Percentiles rank a stretch among this genome's conserved stretches.
Conservation (phyloP, 805 yeast genomes). For the Lipomyces sp. region DNA sequence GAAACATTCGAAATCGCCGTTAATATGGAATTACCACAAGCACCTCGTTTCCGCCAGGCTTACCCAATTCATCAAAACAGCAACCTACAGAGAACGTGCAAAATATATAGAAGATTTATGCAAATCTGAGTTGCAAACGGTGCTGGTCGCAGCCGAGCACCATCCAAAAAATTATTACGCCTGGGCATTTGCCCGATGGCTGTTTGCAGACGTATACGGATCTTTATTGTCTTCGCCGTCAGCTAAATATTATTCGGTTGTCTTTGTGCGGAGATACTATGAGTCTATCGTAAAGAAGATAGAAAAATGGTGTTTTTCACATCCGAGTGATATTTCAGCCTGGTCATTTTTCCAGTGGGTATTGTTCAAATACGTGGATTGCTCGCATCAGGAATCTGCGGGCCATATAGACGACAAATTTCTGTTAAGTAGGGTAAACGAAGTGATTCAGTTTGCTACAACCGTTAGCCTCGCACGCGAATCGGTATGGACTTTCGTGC, state of each 20-base stretch:
- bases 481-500: slow-evolving; percentile 31
- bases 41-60: slow-evolving; percentile 8
- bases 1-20: slow-evolving; percentile 49
- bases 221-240: slow-evolving; percentile 14
- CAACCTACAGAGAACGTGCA: slow-evolving; percentile 6
- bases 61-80: not conserved
- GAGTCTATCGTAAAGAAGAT: slow-evolving; percentile 20
- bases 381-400: not conserved
- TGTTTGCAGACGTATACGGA: slow-evolving; percentile 24
- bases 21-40: slow-evolving; percentile 49
- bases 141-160: slow-evolving; percentile 46
- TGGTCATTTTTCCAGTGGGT: slow-evolving; percentile 38
- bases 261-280: slow-evolving; percentile 11
- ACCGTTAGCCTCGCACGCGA: slow-evolving; percentile 31
- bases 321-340: slow-evolving; percentile 37
- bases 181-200: slow-evolving; percentile 49
- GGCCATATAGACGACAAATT: slow-evolving; percentile 16
- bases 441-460: slow-evolving; percentile 28
- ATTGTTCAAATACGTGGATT: slow-evolving; percentile 19
- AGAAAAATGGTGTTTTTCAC: slow-evolving; percentile 36
- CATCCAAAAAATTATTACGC: slow-evolving; percentile 59
- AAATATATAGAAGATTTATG: slow-evolving; percentile 22
- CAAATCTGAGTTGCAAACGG: slow-evolving; percentile 38
- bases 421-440: slow-evolving; percentile 18
- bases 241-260: slow-evolving; percentile 16